phyloP scores from a whole-genome alignment of 306 rosid genomes.

The Quercus ilex region DNA sequence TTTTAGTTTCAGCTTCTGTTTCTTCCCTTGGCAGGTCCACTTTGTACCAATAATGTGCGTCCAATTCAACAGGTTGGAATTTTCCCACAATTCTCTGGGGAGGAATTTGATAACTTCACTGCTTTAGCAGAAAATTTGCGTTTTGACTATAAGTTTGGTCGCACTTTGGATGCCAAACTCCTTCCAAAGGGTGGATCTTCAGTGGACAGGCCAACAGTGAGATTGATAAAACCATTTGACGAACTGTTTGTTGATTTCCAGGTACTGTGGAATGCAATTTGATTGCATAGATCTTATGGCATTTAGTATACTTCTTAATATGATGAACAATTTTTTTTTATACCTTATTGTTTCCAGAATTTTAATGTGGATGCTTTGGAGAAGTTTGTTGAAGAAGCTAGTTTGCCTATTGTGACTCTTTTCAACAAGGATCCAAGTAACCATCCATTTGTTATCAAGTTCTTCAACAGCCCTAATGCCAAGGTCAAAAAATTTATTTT shows the following conservation, averaged over 20 bases:
- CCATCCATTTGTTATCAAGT: conserved; percentile 61
- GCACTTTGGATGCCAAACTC: conserved; percentile 68
- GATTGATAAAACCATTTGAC: conserved; percentile 89
- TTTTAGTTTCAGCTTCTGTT: neutral
- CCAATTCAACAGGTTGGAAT: conserved; percentile 65
- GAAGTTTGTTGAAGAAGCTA: conserved; percentile 73
- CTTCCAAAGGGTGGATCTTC: conserved; percentile 85
- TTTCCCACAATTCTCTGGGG: conserved; percentile 74
- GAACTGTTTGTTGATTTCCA: conserved; percentile 71
- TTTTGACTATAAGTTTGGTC: conserved; percentile 79
- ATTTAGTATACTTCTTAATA: neutral
- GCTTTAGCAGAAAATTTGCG: conserved; percentile 76
- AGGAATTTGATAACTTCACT: conserved; percentile 57
- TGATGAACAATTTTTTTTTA: neutral
- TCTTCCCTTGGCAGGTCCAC: neutral
- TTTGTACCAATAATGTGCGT: neutral
- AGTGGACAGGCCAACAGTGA: conserved; percentile 61
- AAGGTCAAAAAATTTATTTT: conserved; percentile 41
- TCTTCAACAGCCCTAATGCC: conserved; percentile 52
- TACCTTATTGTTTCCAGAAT: conserved; percentile 42
- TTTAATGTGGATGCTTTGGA: conserved; percentile 62
- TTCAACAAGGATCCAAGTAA: conserved; percentile 71
- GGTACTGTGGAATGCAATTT: conserved; percentile 40
- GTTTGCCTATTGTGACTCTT: conserved; percentile 56
- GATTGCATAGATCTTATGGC: neutral